phyloP scores from a whole-genome alignment of 352 stramenopile species.

The Phytophthora boehmeriae region DNA sequence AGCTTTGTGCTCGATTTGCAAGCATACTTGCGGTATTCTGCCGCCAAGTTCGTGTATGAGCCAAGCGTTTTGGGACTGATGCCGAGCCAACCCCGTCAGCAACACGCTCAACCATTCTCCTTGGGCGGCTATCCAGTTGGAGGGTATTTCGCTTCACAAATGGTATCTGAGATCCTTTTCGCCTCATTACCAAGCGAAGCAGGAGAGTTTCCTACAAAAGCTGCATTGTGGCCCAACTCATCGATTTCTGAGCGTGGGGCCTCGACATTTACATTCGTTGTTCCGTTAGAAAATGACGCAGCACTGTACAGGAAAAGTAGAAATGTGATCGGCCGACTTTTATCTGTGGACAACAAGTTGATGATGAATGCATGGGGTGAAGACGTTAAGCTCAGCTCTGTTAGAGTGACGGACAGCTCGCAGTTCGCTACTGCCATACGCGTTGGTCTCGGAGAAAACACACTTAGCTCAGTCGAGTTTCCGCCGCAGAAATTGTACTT shows the following conservation, averaged over 20 bases:
- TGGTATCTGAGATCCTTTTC: constrained; percentile 33
- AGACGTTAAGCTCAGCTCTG: constrained; percentile 25
- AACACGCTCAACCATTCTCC: background rate
- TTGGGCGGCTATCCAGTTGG: constrained; percentile 28
- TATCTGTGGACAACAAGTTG: constrained; percentile 41
- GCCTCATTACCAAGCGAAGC: constrained; percentile 19
- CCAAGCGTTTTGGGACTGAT: constrained; percentile 35
- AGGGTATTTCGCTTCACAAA: constrained; percentile 27
- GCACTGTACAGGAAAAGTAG: constrained; percentile 39
- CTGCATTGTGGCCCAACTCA: constrained; percentile 26
- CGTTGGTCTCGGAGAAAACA: constrained; percentile 23
- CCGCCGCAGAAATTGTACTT: constrained; percentile 53
- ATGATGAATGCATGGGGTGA: constrained; percentile 37
- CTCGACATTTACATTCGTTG: constrained; percentile 18
- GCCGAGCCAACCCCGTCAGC: constrained; percentile 1
- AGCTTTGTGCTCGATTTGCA: constrained; percentile 48
- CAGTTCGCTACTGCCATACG: constrained; percentile 62
- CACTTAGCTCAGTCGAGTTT: constrained; percentile 23
- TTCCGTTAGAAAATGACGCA: constrained; percentile 30
- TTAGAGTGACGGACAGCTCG: constrained; percentile 53
- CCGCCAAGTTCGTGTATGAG: constrained; percentile 65
- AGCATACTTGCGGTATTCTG: constrained; percentile 52
- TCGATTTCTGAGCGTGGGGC: constrained; percentile 24
- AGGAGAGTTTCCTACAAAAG: constrained; percentile 5
- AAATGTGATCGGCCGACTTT: constrained; percentile 44